Conservation (phyloP, 129 eudicot species). For the Flaveria linearis region DNA sequence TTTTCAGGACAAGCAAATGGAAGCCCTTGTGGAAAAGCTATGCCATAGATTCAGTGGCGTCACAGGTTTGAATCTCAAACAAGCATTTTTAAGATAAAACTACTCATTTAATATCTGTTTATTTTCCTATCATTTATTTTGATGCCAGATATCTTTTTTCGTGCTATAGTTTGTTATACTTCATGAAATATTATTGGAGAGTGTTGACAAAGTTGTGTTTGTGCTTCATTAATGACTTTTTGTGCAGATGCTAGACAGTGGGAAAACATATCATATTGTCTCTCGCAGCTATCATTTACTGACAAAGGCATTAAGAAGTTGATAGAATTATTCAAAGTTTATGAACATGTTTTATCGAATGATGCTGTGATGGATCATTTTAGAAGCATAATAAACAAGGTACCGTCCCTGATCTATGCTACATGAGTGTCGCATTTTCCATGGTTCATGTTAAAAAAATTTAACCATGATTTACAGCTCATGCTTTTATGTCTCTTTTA, state of each 20-base stretch:
- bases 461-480: neutral
- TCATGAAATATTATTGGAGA: neutral
- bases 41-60: slow-evolving; percentile 88
- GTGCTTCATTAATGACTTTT: slow-evolving; percentile 19
- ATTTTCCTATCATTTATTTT: neutral
- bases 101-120: neutral
- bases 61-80: slow-evolving; percentile 53
- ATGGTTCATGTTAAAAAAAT: neutral
- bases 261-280: slow-evolving; percentile 93
- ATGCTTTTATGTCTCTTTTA: slow-evolving; percentile 27
- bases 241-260: slow-evolving; percentile 80
- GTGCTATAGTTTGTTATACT: neutral
- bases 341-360: slow-evolving; percentile 84
- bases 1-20: slow-evolving; percentile 97
- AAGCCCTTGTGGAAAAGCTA: slow-evolving; percentile 94
- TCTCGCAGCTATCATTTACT: slow-evolving; percentile 86
- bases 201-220: slow-evolving; percentile 20
- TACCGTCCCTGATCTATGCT: slow-evolving; percentile 14
- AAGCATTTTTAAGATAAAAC: neutral
- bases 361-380: slow-evolving; percentile 88
- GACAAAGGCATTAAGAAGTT: slow-evolving; percentile 90
- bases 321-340: slow-evolving; percentile 77
- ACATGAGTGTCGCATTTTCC: neutral
- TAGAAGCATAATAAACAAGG: slow-evolving; percentile 83
- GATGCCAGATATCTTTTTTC: neutral